phyloP scores from a whole-genome alignment of 352 stramenopile species.

The Blastocystis sp. region DNA sequence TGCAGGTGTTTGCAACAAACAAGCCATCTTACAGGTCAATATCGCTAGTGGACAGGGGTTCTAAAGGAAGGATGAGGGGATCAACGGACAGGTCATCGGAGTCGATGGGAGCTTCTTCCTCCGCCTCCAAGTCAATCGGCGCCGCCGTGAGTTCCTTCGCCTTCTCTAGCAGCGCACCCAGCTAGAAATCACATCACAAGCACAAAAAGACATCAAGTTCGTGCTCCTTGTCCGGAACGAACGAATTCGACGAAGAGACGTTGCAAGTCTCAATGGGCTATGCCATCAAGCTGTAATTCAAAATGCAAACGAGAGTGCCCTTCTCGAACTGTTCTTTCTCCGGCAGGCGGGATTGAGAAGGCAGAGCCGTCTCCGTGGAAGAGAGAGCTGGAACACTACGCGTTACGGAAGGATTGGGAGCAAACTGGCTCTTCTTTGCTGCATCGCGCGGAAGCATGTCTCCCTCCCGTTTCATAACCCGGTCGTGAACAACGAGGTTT shows the following conservation, averaged over 20 bases:
- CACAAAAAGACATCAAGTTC: neutral
- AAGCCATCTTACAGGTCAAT: constrained; percentile 51
- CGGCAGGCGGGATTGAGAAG: neutral
- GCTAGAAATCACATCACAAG: neutral
- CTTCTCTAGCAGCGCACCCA: neutral
- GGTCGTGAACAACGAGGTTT: neutral
- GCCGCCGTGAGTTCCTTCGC: neutral
- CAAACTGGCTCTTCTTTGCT: constrained; percentile 23
- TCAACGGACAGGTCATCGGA: neutral
- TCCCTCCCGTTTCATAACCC: constrained; percentile 7
- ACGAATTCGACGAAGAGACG: neutral
- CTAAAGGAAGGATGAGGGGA: neutral
- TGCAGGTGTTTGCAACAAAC: constrained; percentile 21
- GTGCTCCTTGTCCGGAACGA: constrained; percentile 8
- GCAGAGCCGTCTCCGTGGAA: neutral
- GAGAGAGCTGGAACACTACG: constrained; percentile 24
- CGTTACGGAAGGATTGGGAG: neutral
- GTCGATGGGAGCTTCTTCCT: neutral
- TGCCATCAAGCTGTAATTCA: neutral
- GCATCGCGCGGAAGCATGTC: neutral
- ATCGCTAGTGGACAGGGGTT: constrained; percentile 55
- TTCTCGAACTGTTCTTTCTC: constrained; percentile 28
- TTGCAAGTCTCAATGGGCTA: constrained; percentile 55
- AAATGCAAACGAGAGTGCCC: constrained; percentile 10
- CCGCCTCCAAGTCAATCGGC: neutral